phyloP scores from a whole-genome alignment of 2,329 filamentous ascomycete genomes.

The Pyrenophora graminea region DNA sequence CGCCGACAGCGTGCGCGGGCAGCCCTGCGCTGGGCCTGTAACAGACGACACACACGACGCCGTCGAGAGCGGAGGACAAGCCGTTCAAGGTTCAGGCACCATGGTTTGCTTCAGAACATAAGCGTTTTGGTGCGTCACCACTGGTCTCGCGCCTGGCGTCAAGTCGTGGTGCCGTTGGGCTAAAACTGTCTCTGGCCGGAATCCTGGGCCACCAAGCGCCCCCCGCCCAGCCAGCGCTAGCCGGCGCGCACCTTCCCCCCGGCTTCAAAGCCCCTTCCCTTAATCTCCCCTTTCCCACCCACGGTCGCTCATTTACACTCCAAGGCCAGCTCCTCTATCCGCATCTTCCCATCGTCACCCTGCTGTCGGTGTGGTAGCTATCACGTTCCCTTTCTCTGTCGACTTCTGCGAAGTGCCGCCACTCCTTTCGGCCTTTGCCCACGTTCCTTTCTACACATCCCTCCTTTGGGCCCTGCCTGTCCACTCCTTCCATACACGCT shows the following conservation, averaged over 20 bases:
- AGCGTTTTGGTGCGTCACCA: constrained; percentile 23
- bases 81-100: constrained; percentile 15
- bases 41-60: too few relatives aligned
- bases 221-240: constrained; percentile 12
- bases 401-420: constrained; percentile 48
- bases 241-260: constrained; percentile 31
- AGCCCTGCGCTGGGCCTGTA: neutral
- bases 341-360: constrained; percentile 43
- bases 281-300: constrained; percentile 42
- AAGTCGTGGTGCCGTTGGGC: constrained; percentile 23
- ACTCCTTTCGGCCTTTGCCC: constrained; percentile 50
- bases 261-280: constrained; percentile 38
- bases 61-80: constrained; percentile 3
- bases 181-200: constrained; percentile 12
- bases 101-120: constrained; percentile 19
- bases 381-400: constrained; percentile 44
- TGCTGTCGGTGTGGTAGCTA: constrained; percentile 44
- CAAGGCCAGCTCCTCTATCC: constrained; percentile 36
- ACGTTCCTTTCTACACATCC: constrained; percentile 42
- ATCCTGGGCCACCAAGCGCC: constrained; percentile 8
- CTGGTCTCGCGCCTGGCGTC: constrained; percentile 22
- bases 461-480: constrained; percentile 46
- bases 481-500: constrained; percentile 43
- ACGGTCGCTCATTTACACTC: constrained; percentile 44
- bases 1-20: constrained; percentile 7